Evolutionary conservation across 2,329 filamentous ascomycete genomes (phyloP).

Genomic region (Teratosphaeria viscida): DNA sequence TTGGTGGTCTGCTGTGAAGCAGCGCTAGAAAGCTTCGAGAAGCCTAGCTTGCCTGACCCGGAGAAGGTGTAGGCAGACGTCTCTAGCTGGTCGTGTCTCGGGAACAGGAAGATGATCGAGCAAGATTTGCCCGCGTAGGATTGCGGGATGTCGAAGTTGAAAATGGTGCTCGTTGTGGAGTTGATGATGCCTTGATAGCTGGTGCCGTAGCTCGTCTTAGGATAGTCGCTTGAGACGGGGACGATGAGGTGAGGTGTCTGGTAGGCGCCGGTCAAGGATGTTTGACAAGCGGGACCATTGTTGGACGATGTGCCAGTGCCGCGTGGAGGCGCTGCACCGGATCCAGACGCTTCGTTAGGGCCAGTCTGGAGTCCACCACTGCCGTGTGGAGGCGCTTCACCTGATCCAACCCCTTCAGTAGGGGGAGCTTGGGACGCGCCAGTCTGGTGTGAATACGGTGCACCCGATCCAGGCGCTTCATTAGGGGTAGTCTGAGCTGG

Average conservation of each 20-base stretch:
- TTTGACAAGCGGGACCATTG: slow-evolving; percentile 13
- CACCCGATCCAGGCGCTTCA: not conserved
- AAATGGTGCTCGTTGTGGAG: slow-evolving; percentile 29
- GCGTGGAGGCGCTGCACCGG: not conserved
- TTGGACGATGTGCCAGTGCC: slow-evolving; percentile 4
- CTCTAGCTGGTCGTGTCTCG: slow-evolving; percentile 24
- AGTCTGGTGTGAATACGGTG: too few species aligned
- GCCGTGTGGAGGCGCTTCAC: too few species aligned
- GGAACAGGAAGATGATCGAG: slow-evolving; percentile 39
- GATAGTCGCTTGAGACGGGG: slow-evolving; percentile 27
- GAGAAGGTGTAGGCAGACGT: slow-evolving; percentile 28
- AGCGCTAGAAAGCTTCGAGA: slow-evolving; percentile 16
- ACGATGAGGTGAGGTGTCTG: slow-evolving; percentile 30
- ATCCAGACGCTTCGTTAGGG: not conserved
- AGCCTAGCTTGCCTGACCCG: slow-evolving; percentile 29
- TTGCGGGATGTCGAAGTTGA: slow-evolving; percentile 38
- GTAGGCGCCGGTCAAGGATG: slow-evolving; percentile 24
- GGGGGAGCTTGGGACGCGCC: too few species aligned
- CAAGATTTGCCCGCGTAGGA: slow-evolving; percentile 33
- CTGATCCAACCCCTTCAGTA: not conserved
- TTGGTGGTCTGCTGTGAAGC: slow-evolving; percentile 15
- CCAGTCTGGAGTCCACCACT: not conserved
- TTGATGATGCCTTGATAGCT: slow-evolving; percentile 32
- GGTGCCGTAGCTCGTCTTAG: slow-evolving; percentile 30
- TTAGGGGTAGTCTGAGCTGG: not conserved